These are phyloP conservation scores for Cruciata laevipes DNA, from an alignment of 257 asterid genomes.

Conservation along the genomic window DNA sequence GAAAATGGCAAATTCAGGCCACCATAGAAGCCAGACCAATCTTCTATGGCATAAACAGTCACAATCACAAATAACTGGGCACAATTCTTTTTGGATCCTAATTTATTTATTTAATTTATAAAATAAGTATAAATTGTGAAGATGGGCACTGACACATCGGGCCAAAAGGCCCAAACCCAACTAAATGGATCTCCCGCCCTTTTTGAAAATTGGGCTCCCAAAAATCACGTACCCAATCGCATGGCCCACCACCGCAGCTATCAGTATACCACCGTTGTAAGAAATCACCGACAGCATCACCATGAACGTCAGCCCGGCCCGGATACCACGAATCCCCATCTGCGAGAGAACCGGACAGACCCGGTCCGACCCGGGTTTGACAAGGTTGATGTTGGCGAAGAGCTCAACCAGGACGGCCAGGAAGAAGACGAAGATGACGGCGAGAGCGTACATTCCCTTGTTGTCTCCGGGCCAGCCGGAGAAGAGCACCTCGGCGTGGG, in stretches of 20 bases:
- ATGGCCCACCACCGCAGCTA: slow-evolving; percentile 63
- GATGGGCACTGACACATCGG: not conserved
- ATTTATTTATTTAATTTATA: too few species aligned
- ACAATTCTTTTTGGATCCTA: not conserved
- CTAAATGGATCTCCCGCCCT: slow-evolving; percentile 1
- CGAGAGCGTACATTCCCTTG: slow-evolving; percentile 58
- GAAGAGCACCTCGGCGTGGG: slow-evolving; percentile 41
- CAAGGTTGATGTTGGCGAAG: slow-evolving; percentile 40
- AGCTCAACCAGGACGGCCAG: slow-evolving; percentile 55
- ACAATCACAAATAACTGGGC: not conserved
- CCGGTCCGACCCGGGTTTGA: slow-evolving; percentile 53
- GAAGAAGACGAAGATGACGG: slow-evolving; percentile 44
- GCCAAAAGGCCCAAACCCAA: slow-evolving; percentile 10
- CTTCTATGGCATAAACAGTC: not conserved
- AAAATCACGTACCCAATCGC: slow-evolving; percentile 54
- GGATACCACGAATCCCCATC: slow-evolving; percentile 46
- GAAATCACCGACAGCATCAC: slow-evolving; percentile 72
- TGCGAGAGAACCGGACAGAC: slow-evolving; percentile 38
- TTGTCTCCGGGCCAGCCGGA: slow-evolving; percentile 59
- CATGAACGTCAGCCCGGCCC: slow-evolving; percentile 70
- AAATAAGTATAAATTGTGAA: not conserved
- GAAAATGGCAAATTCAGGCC: not conserved
- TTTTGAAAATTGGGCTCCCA: slow-evolving; percentile 41
- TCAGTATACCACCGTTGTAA: slow-evolving; percentile 64
- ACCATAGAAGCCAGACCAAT: not conserved